Conservation (phyloP, 2,329 filamentous ascomycete genomes). For the Paraphoma sp. region DNA sequence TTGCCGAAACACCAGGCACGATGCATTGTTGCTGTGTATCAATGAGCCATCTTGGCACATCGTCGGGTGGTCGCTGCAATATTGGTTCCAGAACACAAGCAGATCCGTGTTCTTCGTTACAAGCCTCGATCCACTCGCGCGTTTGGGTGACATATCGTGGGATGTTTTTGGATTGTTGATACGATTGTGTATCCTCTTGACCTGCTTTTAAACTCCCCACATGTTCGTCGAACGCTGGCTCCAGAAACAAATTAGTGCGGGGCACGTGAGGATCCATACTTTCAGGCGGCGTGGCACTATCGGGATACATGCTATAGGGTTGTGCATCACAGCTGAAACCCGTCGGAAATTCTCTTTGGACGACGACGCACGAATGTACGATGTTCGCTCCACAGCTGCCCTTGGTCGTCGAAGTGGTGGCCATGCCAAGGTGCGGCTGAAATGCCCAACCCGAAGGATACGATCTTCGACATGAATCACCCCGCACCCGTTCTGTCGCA, state of each 20-base stretch:
- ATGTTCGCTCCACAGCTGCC: background rate
- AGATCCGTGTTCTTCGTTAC: background rate
- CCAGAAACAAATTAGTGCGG: too few species aligned
- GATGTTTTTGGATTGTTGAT: too few species aligned
- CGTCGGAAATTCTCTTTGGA: too few species aligned
- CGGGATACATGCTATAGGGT: too few species aligned
- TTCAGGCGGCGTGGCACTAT: too few species aligned
- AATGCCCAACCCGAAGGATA: background rate
- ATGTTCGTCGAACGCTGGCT: background rate
- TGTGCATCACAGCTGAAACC: too few species aligned
- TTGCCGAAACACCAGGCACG: background rate
- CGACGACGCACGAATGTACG: background rate
- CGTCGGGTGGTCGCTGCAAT: background rate
- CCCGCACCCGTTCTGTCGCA: too few species aligned
- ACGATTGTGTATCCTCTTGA: background rate
- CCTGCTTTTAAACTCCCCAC: background rate
- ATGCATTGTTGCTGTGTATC: background rate
- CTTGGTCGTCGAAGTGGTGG: background rate
- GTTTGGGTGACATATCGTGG: background rate
- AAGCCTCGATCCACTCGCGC: background rate
- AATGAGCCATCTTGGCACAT: background rate
- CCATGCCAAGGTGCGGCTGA: background rate
- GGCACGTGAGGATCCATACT: too few species aligned
- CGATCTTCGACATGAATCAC: background rate
- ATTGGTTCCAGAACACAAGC: background rate